These are phyloP conservation scores for Takakia lepidozioides DNA, from an alignment of 225 moss, liverwort and hornwort genomes.

Conservation along the genomic window DNA sequence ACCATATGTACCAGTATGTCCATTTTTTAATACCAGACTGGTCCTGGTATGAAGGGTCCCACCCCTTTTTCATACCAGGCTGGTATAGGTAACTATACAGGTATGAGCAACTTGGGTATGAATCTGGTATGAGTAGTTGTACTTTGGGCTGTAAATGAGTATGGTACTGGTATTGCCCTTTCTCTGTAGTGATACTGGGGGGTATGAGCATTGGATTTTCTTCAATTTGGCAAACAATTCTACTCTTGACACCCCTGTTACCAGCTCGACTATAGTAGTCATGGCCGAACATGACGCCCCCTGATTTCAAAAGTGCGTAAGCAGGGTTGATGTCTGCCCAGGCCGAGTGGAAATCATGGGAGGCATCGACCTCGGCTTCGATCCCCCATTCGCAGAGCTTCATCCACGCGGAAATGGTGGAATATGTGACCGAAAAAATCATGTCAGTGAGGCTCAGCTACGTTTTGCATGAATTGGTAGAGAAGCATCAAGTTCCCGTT, in stretches of 20 bases:
- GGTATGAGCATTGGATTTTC: too few relatives aligned
- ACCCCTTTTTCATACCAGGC: too few relatives aligned
- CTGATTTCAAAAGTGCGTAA: conserved; percentile 35
- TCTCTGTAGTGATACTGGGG: too few relatives aligned
- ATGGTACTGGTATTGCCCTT: too few relatives aligned
- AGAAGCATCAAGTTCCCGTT: conserved; percentile 82
- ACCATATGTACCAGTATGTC: too few relatives aligned
- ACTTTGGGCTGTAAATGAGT: too few relatives aligned
- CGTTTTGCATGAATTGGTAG: conserved; percentile 80
- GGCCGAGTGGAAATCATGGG: conserved; percentile 88
- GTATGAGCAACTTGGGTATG: too few relatives aligned
- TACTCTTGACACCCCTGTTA: conserved; percentile 53
- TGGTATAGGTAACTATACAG: too few relatives aligned
- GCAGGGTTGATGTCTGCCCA: conserved; percentile 89
- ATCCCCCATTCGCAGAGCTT: conserved; percentile 71
- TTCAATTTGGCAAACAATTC: too few relatives aligned
- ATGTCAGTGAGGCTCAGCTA: conserved; percentile 40
- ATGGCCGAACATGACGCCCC: conserved; percentile 94
- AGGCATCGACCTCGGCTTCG: conserved; percentile 81
- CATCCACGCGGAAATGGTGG: conserved; percentile 39
- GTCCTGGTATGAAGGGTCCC: too few relatives aligned
- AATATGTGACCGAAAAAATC: conserved; percentile 72
- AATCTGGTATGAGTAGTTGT: too few relatives aligned
- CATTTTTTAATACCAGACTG: too few relatives aligned
- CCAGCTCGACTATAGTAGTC: conserved; percentile 56